Evolutionary conservation across 2,329 filamentous ascomycete species (phyloP), one percentile per base, ranked within the genome.

Genomic region (Phaeosphaeria sp.): DNA sequence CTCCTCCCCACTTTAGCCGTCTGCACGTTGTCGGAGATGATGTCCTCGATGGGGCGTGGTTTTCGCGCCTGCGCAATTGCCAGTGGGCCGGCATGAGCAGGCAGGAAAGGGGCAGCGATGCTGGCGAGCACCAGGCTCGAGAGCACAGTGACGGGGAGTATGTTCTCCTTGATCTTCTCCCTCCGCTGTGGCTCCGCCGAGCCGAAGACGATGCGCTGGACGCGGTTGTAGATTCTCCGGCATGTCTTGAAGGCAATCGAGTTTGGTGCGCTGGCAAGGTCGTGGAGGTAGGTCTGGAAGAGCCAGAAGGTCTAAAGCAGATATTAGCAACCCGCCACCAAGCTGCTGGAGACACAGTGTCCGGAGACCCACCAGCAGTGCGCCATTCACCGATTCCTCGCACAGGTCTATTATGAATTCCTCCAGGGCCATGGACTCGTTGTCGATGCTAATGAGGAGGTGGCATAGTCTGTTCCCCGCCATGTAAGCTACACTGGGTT

Each of bases 371-470:
- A 94, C 91, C 81, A 95, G 82, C 65, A 95, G 82, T 59, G 91
- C 91, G 62, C 90, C 91, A 68, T 91, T 94, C 65, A 93, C 91
- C 18, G 91, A 94, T 79, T 94, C 91, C 78, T 95, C 90, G 79
- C 92, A 95, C 59, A 95, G 80, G 77, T 95, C 91, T 72, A 94
- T 81, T 70, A 95, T 85, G 75, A 94, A 95, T 80, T 95, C 91
- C 79, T 95, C 92, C 78, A 95, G 79, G 49, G 92, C 91, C 90
- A 95, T 93, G 67, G 91, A 94, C 82, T 95, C 92, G 79, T 94
- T 95, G 82, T 94, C 88, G 77, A 94, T 87, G 78, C 90, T 93
- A 73, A 95, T 90, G 79, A 93, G 88, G 63, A 95, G 87, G 80
- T 95, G 92, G 77, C 91, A 95, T 82, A 95, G 82, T 63, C 73